Percentiles rank a stretch among this genome's conserved stretches.
phyloP scores from a whole-genome alignment of 306 rosid genomes.

The Lagenaria siceraria region DNA sequence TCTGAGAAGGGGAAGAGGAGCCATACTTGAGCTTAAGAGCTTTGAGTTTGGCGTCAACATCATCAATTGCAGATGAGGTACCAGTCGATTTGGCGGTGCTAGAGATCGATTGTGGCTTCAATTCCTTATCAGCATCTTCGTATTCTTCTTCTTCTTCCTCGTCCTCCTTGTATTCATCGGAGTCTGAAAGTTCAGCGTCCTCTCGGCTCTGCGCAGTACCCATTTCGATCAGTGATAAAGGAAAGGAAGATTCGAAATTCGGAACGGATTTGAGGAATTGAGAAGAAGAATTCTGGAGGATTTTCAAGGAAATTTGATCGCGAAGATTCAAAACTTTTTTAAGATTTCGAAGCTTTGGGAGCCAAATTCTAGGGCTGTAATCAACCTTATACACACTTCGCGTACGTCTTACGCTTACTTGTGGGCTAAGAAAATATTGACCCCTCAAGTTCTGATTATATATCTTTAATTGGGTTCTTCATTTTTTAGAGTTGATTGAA shows the following conservation, averaged over 20 bases:
- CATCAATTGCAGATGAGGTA: conserved; percentile 21
- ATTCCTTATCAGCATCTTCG: conserved; percentile 19
- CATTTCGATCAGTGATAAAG: conserved; percentile 19
- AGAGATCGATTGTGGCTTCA: conserved; percentile 7
- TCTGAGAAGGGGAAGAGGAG: conserved; percentile 15
- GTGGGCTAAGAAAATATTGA: not conserved
- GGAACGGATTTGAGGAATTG: not conserved
- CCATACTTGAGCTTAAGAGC: conserved; percentile 63
- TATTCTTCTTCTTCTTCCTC: conserved; percentile 12
- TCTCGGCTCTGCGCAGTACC: conserved; percentile 86
- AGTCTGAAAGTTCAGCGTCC: conserved; percentile 40
- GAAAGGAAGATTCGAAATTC: not conserved
- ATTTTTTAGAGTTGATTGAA: not conserved
- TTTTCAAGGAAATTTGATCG: not conserved
- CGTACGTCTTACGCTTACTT: conserved; percentile 1
- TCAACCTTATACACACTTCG: not conserved
- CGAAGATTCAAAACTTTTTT: not conserved
- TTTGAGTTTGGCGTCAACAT: conserved; percentile 61
- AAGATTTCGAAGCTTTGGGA: not conserved
- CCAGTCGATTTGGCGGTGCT: conserved; percentile 7
- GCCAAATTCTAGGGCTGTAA: not conserved
- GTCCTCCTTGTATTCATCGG: conserved; percentile 34
- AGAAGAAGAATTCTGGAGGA: not conserved
- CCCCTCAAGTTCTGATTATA: not conserved
- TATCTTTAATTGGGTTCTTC: not conserved